Evolutionary conservation across 768 basidiomycete species (phyloP).

Genomic region (Macrocybe gigantea): DNA sequence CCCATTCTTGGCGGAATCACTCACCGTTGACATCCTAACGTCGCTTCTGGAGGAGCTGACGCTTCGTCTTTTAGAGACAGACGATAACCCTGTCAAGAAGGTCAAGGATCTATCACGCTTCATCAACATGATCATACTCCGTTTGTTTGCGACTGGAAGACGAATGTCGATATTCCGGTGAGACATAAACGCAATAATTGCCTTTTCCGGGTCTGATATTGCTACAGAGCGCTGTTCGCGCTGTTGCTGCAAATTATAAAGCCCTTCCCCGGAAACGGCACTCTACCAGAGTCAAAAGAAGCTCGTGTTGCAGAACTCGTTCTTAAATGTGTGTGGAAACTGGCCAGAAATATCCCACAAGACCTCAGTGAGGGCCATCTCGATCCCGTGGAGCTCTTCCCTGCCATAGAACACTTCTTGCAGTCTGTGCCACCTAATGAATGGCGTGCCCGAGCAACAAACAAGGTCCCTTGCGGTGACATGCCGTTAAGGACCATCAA

Average conservation of each 20-base stretch:
- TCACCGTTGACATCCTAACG: slow-evolving; percentile 81
- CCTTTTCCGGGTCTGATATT: slow-evolving; percentile 6
- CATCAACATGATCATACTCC: slow-evolving; percentile 97
- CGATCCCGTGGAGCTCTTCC: slow-evolving; percentile 85
- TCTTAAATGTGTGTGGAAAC: slow-evolving; percentile 96
- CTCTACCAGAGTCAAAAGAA: slow-evolving; percentile 70
- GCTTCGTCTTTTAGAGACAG: slow-evolving; percentile 86
- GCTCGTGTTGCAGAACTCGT: slow-evolving; percentile 90
- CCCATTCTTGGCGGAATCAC: slow-evolving; percentile 75
- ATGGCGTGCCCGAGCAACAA: slow-evolving; percentile 88
- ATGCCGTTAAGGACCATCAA: slow-evolving; percentile 98
- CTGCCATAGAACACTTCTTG: slow-evolving; percentile 90
- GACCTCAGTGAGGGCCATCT: slow-evolving; percentile 77
- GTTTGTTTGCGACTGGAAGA: slow-evolving; percentile 85
- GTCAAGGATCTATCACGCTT: slow-evolving; percentile 93
- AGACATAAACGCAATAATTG: slow-evolving; percentile 16
- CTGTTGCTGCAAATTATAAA: slow-evolving; percentile 79
- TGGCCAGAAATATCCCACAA: slow-evolving; percentile 90
- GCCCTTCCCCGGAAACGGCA: slow-evolving; percentile 74
- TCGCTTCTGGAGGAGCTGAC: slow-evolving; percentile 91
- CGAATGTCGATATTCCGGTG: slow-evolving; percentile 90
- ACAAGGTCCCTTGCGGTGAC: slow-evolving; percentile 91
- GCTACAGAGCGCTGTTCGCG: slow-evolving; percentile 64
- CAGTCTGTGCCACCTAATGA: slow-evolving; percentile 93
- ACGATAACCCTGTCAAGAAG: slow-evolving; percentile 76